Percentiles rank a stretch among this genome's conserved stretches.
Conservation (phyloP, 345 rosid species). For the Camelina laxa region DNA sequence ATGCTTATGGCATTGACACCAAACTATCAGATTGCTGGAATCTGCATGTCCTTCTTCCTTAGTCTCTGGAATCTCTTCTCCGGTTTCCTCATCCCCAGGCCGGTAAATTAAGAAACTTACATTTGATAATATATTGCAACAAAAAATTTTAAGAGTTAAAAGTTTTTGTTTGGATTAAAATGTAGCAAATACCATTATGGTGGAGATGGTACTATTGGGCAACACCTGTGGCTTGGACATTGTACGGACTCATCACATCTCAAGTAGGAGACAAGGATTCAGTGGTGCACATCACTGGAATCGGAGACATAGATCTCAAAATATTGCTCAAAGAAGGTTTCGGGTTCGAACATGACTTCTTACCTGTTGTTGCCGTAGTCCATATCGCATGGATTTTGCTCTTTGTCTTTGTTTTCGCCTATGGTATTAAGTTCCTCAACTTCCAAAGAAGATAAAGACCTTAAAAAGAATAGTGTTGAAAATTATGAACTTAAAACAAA, state of each 20-base stretch:
- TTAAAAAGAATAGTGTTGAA: conserved; percentile 2
- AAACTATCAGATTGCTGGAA: conserved; percentile 65
- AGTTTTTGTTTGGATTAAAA: background rate
- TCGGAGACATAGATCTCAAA: conserved; percentile 37
- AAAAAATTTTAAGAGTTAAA: conserved; percentile 2
- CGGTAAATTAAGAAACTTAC: conserved; percentile 44
- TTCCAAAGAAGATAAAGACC: conserved; percentile 57
- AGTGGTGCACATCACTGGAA: conserved; percentile 50
- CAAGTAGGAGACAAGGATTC: conserved; percentile 64
- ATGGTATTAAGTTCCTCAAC: conserved; percentile 61
- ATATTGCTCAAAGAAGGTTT: conserved; percentile 49
- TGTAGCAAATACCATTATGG: conserved; percentile 75
- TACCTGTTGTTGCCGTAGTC: conserved; percentile 58
- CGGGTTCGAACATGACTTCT: conserved; percentile 62
- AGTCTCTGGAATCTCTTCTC: conserved; percentile 87
- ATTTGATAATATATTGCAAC: background rate
- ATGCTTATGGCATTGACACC: conserved; percentile 79
- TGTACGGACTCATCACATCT: conserved; percentile 67
- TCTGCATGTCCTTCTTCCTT: conserved; percentile 78
- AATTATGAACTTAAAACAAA: no score
- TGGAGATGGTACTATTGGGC: conserved; percentile 95
- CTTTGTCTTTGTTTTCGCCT: conserved; percentile 56
- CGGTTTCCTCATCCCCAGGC: conserved; percentile 71
- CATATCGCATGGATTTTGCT: conserved; percentile 57
- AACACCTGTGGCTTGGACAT: conserved; percentile 77